Conservation (phyloP, 2,329 filamentous ascomycete genomes). For the Neoascochyta sp. region DNA sequence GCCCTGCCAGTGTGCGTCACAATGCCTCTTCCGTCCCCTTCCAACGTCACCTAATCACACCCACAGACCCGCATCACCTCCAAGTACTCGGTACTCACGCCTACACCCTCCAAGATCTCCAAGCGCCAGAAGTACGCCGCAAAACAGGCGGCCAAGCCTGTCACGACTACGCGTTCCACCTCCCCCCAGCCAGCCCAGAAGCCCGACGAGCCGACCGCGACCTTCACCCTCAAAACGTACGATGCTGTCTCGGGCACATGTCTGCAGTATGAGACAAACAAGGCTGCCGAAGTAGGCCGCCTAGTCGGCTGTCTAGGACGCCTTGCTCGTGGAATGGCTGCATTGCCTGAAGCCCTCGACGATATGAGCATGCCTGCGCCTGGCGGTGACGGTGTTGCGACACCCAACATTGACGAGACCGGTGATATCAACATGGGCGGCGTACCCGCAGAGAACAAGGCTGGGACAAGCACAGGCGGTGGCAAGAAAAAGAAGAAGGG, state of each 20-base stretch:
- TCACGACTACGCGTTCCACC: conserved; percentile 18
- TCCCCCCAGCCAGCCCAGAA: conserved; percentile 28
- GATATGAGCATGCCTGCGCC: conserved; percentile 34
- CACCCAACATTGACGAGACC: conserved; percentile 31
- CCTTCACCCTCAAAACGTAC: conserved; percentile 82
- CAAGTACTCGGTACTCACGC: conserved; percentile 72
- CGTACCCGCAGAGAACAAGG: conserved; percentile 18
- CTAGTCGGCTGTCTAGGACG: conserved; percentile 73
- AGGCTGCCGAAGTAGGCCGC: conserved; percentile 83
- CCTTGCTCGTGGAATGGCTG: conserved; percentile 63
- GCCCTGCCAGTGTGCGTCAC: conserved; percentile 74
- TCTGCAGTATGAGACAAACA: conserved; percentile 87
- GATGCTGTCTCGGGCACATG: conserved; percentile 76
- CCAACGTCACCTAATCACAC: conserved; percentile 7
- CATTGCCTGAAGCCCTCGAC: conserved; percentile 43
- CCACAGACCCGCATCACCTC: conserved; percentile 82
- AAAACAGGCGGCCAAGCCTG: conserved; percentile 28
- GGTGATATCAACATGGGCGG: conserved; percentile 30
- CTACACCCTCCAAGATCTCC: conserved; percentile 28
- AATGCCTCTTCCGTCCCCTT: no score
- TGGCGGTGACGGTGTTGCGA: conserved; percentile 25
- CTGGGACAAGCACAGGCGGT: conserved; percentile 30
- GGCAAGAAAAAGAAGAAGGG: conserved; percentile 52
- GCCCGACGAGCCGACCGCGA: conserved; percentile 47
- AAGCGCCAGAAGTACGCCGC: conserved; percentile 34